Evolutionary conservation across 495 filamentous ascomycete species (phyloP), one percentile per base, ranked within the genome.

Genomic region (Aspergillus sparsus): DNA sequence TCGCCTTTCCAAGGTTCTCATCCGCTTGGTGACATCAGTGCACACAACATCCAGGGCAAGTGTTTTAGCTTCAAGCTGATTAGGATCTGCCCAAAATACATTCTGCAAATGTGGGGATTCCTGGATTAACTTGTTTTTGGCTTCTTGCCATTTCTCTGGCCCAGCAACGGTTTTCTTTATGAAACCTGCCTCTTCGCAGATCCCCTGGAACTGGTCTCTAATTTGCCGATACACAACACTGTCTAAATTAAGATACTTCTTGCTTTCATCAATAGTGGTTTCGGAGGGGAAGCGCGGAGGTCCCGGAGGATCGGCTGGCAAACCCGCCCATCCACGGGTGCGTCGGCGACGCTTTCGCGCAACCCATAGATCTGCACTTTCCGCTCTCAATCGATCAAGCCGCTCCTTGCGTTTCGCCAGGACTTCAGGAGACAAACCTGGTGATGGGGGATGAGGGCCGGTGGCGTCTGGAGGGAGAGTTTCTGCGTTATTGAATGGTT

Each of bases 231-330:
- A 94, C 49, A 80, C 72, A 2, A 75, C 66, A 55, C 80, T 83
- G 66, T 88, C 85, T 45, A 93, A 74, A 49, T 75, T 80, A 37
- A 94, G 75, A 64, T 85, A 86, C 15, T 80, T 77, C 66, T 92
- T 91, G 72, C 86, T 84, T 66, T 94, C 90, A 64, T 89, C 86
- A 56, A 94, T 82, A 1, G 90, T 92, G 9, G 87, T 91, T 67
- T 93, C 90, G 6, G 89, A 92, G 0, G 88, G 88, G 67, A 89
- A 93, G 47, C 90, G 84, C 41, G 89, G 89, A 13, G 88, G 88
- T 15, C 82, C 83, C 5, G 87, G 86, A 18, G 87, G 87, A 73
- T 93, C 90, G 45, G 90, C 81, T 12, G 89, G 87, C 33, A 93
- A 66, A 7, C 88, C 87, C 39, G 85, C 87, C 82, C 83, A 91